Evolutionary conservation across 1,284 basidiomycete genomes (phyloP).

Genomic region (Afroboletus lepidellus): DNA sequence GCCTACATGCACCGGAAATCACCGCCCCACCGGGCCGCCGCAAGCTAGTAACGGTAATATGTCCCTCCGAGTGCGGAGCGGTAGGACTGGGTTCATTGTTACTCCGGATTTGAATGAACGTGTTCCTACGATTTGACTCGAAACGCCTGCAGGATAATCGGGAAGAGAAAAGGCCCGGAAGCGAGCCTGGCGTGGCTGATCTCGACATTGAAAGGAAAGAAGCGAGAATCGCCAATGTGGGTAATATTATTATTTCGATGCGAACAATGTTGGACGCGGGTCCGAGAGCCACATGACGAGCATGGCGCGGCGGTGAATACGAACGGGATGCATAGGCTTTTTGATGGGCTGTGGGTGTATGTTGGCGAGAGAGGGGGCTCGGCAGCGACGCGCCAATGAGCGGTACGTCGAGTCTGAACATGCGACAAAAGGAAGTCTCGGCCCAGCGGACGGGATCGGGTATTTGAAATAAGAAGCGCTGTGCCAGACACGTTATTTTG

Average conservation of each 20-base stretch:
- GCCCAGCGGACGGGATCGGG: slow-evolving; percentile 1
- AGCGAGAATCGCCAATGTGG: slow-evolving; percentile 5
- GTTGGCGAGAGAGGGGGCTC: neutral
- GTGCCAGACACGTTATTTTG: slow-evolving; percentile 27
- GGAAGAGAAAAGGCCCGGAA: slow-evolving; percentile 13
- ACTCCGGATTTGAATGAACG: too few relatives aligned
- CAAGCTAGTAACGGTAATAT: neutral
- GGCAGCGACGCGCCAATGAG: neutral
- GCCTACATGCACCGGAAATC: slow-evolving; percentile 13
- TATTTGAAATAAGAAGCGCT: slow-evolving; percentile 37
- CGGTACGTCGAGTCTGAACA: slow-evolving; percentile 1
- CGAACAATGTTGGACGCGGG: slow-evolving; percentile 17
- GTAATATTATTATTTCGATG: slow-evolving; percentile 20
- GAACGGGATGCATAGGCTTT: slow-evolving; percentile 16
- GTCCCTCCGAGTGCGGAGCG: neutral
- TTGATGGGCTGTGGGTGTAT: slow-evolving; percentile 16
- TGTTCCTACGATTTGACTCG: neutral
- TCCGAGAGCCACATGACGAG: slow-evolving; percentile 15
- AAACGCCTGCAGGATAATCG: neutral
- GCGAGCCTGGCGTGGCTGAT: slow-evolving; percentile 16
- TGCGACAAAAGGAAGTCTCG: slow-evolving; percentile 9
- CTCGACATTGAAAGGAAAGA: slow-evolving; percentile 2
- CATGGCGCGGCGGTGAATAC: neutral
- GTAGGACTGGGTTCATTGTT: too few relatives aligned
- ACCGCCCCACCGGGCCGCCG: slow-evolving; percentile 10